A percentile compares a stretch with the other conserved stretches of the same genome.
Conservation (phyloP, 768 basidiomycete species). For the Lactifluus pinguis region DNA sequence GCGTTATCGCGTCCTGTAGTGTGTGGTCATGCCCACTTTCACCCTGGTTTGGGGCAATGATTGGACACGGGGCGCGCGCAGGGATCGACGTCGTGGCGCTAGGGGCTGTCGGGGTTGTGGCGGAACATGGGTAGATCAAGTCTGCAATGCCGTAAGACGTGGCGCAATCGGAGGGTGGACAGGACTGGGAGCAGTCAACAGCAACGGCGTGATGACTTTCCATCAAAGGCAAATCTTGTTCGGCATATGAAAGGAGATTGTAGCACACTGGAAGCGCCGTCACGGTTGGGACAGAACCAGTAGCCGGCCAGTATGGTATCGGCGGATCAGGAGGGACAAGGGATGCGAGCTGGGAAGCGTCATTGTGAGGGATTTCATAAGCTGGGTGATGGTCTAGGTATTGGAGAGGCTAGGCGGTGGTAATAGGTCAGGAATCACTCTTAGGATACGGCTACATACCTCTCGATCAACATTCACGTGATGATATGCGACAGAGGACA, state of each 20-base stretch:
- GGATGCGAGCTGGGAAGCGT: neutral
- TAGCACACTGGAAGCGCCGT: neutral
- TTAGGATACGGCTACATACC: neutral
- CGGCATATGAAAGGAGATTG: neutral
- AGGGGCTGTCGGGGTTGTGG: neutral
- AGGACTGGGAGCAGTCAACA: neutral
- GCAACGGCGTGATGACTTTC: neutral
- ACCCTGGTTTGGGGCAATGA: slow-evolving; percentile 10
- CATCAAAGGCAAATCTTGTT: neutral
- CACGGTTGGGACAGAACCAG: neutral
- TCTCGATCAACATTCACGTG: slow-evolving; percentile 8
- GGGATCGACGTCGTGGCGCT: neutral
- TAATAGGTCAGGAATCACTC: neutral
- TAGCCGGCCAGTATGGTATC: slow-evolving; percentile 1
- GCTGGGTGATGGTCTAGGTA: neutral
- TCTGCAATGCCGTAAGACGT: neutral
- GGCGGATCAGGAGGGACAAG: neutral
- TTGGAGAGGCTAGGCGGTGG: too few species aligned
- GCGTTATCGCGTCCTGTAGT: neutral
- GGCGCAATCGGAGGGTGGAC: neutral
- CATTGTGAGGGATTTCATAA: neutral
- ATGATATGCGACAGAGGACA: neutral
- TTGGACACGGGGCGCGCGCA: neutral
- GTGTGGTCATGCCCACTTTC: slow-evolving; percentile 17
- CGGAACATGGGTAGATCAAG: neutral